phyloP scores from a whole-genome alignment of 2,329 filamentous ascomycete genomes.

The Xylariales sp. region DNA sequence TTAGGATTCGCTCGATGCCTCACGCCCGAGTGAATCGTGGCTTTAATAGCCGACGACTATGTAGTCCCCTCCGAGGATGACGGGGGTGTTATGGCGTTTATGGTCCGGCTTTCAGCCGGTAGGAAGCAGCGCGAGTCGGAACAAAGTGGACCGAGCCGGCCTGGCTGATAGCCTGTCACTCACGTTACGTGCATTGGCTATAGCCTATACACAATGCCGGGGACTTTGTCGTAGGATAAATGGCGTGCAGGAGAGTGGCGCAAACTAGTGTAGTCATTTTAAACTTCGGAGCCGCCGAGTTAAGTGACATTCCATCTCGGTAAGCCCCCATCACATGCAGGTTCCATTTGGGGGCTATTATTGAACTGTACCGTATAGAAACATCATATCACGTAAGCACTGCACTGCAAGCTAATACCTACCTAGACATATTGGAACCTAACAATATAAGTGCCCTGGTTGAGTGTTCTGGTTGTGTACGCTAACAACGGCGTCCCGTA shows the following conservation, averaged over 20 bases:
- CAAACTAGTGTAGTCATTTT: neutral
- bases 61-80: neutral
- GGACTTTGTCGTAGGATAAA: neutral
- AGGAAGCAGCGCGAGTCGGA: neutral
- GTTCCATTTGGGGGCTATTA: too few relatives aligned
- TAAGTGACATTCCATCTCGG: neutral
- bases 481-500: neutral
- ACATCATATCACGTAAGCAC: neutral
- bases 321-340: neutral
- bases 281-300: neutral
- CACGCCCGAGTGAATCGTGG: neutral
- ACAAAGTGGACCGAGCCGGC: neutral
- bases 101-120: neutral
- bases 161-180: neutral
- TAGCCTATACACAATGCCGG: neutral
- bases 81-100: neutral
- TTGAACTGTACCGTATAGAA: neutral
- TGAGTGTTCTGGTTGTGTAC: neutral
- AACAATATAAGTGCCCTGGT: neutral
- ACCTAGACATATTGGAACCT: too few relatives aligned
- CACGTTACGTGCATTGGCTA: neutral
- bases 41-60: neutral
- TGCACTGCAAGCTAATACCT: neutral
- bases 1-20: neutral
- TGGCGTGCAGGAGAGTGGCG: neutral